Evolutionary conservation across 768 basidiomycete genomes (phyloP), one percentile per base, ranked within the genome.

Genomic region (Agrocybe chaxingu): DNA sequence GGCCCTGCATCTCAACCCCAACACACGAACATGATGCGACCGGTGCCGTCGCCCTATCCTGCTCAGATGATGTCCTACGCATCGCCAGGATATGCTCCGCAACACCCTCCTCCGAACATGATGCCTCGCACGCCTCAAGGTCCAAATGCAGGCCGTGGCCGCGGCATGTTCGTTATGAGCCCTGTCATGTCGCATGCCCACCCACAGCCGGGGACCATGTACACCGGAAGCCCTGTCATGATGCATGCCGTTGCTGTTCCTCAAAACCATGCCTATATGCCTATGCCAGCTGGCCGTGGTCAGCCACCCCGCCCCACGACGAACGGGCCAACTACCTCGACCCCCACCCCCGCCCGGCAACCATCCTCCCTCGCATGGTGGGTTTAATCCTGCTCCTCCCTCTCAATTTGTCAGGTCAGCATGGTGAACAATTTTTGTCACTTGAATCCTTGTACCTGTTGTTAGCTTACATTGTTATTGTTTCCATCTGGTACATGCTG

Each of bases 61-160:
- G 50, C 78, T 5, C 85, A 79, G 51, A 70, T 88, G 66, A 74
- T 89, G 68, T 65, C 82, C 10, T 90, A 89, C 65, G 78, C 82
- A 19, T 65, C 83, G 2, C 76, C 83, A 4, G 75, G 73, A 33
- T 85, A 84, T 58, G 65, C 70, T 29, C 68, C 72, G n/a, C 73
- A 59, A 47, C 59, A 74, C 33, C 72, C 71, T 38, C 70, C 71
- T 36, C 60, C 69, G 35, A 70, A 61, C 48, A 70, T 66, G 57
- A 57, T 76, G 62, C 79, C 79, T 51, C 70, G 63, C 19, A 60
- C 70, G 24, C 65, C 70, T 18, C 71, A 69, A 50, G 71, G 69
- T 33, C 76, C 71, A 51, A 71, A 64, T 47, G 69, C 64, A 33
- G 64, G 65, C 37, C 78, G 82, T 44, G 76, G 76, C 16, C 81